These are phyloP conservation scores for Papiliotrema fonsecae DNA, from an alignment of 1,284 basidiomycete genomes.

Conservation along the genomic window DNA sequence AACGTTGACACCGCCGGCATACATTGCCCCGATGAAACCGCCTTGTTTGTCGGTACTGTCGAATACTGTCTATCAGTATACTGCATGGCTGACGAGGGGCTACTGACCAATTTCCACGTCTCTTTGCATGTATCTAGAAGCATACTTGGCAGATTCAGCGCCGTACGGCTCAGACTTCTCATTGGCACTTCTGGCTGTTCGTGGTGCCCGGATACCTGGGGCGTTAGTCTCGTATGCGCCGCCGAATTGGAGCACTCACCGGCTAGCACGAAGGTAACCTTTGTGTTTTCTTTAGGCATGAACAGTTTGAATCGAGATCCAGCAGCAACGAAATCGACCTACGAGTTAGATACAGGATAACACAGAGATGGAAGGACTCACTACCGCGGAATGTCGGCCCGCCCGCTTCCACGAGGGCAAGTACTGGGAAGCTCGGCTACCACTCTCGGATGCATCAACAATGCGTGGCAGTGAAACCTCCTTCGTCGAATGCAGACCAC, in stretches of 20 bases:
- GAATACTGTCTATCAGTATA: constrained; percentile 51
- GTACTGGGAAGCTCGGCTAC: constrained; percentile 72
- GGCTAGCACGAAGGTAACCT: constrained; percentile 78
- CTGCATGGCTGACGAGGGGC: neutral
- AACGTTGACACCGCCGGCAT: constrained; percentile 71
- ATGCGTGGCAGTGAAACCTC: constrained; percentile 62
- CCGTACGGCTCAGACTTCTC: constrained; percentile 92
- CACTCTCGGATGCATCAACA: constrained; percentile 87
- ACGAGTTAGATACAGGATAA: neutral
- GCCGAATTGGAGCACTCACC: constrained; percentile 51
- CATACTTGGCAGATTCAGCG: constrained; percentile 73
- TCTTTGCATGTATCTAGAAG: constrained; percentile 81
- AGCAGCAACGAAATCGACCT: constrained; percentile 82
- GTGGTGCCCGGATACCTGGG: constrained; percentile 74
- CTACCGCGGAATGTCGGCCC: constrained; percentile 75
- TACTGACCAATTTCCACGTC: constrained; percentile 75
- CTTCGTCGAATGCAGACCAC: constrained; percentile 90
- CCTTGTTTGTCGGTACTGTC: constrained; percentile 89
- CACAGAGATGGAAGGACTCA: constrained; percentile 8
- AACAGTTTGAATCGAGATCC: constrained; percentile 92
- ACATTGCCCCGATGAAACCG: constrained; percentile 89
- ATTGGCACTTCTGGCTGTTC: constrained; percentile 68
- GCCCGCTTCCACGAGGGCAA: constrained; percentile 86
- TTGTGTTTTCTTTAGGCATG: constrained; percentile 87
- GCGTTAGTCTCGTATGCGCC: neutral